Base-by-base conservation (phyloP, 495 filamentous ascomycete species). In the Pseudevernia furfuracea region DNA sequence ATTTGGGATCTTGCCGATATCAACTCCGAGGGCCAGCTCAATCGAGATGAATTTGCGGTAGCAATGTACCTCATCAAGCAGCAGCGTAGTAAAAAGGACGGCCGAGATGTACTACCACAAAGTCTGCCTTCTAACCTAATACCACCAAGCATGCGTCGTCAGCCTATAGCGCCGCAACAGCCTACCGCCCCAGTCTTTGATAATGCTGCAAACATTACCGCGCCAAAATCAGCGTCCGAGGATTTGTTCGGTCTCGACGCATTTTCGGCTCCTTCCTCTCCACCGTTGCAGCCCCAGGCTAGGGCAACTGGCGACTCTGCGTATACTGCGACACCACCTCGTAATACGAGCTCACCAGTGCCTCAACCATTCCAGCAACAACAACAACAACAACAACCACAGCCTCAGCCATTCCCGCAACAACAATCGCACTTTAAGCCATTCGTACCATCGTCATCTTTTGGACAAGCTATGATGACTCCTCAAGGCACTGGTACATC, bases 1-100 rank as follows among this genome's bases (percentile, higher is more conserved):
- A 95, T 98, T 66, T 98, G 94, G 94, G 95, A 98, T 72, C 81
- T 98, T 30, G 89, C 95, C 9, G 93, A 97, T 79, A 94, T 97
- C 72, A 89, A 88, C 67, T 92, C 90, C 21, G 89, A 92, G 61
- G 94, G 94, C 14, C 87, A 86, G 63, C 79, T 98, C 48, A 91
- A 80, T 41, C 81, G 83, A 62, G 94, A 98, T 73, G 92, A 95
- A 70, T 98, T 98, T 71, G 93, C 94, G 0, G 92, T 98, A 59
- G 94, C 95, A 57, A 97, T 98, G 94, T 92, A 96, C 72, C 81
- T 98, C 41, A 96, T 98, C 67, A 83, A 90, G 63, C 86, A 94
- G 72, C 92, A 96, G 73, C 84, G 91, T 30, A 84, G 79, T 63
- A 89, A 86, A 64, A 85, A 84, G 43, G 85, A 85, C 58, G 80